These are phyloP conservation scores for Coffea humblotiana DNA, from an alignment of 305 asterid species.

Conservation along the genomic window DNA sequence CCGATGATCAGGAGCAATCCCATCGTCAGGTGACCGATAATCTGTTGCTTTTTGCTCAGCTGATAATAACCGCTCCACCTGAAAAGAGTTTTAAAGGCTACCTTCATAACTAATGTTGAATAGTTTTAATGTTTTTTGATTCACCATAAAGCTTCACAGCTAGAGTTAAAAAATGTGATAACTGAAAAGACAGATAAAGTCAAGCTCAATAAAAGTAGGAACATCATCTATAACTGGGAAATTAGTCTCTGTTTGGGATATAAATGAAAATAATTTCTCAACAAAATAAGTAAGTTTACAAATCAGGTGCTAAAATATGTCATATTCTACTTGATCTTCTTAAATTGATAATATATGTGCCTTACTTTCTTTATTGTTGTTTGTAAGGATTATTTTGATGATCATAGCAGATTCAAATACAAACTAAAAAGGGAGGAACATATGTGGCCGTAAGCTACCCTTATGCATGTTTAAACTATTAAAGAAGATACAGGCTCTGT, in stretches of 20 bases:
- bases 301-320: background rate
- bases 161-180: background rate
- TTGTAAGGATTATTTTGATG: background rate
- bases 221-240: background rate
- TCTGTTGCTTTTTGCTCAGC: conserved; percentile 94
- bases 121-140: background rate
- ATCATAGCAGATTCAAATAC: background rate
- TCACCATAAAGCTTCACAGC: background rate
- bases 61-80: conserved; percentile 91
- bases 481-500: background rate
- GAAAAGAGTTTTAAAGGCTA: conserved; percentile 25
- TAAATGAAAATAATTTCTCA: background rate
- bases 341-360: background rate
- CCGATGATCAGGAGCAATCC: conserved; percentile 88
- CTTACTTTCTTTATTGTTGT: background rate
- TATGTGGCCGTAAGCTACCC: background rate
- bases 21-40: conserved; percentile 89
- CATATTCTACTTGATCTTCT: background rate
- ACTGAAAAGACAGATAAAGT: background rate
- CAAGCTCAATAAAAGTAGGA: background rate
- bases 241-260: background rate
- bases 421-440: background rate
- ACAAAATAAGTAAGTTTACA: background rate
- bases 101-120: background rate
- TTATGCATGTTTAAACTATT: background rate